Base-by-base conservation (phyloP, 2,329 filamentous ascomycete species). In the Tympanopsis confertula region DNA sequence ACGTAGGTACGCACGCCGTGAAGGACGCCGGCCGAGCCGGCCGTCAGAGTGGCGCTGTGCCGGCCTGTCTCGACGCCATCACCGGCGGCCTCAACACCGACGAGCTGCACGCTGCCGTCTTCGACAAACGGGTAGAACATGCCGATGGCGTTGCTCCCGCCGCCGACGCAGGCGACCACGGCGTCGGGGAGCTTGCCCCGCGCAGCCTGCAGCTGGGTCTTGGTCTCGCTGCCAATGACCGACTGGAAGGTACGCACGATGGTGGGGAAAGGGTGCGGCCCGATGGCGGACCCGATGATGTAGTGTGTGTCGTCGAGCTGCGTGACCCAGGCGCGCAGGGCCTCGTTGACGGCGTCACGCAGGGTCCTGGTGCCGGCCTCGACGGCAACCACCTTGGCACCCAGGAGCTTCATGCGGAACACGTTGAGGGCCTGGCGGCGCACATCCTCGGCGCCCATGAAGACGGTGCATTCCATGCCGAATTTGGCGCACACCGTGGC, bases 401-500 rank as follows among this genome's bases (percentile, higher is more conserved):
- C 91, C 4, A 98, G 80, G 10, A 98, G 74, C 60, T 93, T 91
- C 75, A 98, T 98, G 33, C 91, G 83, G 76, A 98, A 98, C 28
- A 98, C 91, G 60, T 98, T 98, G 41, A 98, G 71, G 2, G 91
- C 89, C 60, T 98, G 91, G 49, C 91, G 80, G 41, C 91, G 82
- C 38, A 96, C 91, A 53, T 98, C 91, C 64, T 98, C 91, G 35
- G 88, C 87, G 50, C 91, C 91, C 91, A 98, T 98, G 64, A 88
- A 98, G 39, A 98, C 84, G 20, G 87, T 94, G 57, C 91, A 98
- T 58, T 89, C 82, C 88, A 98, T 89, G 54, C 86, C 87, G 52
- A 98, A 96, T 64, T 95, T 94, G 54, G 91, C 91, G 52, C 91
- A 96, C 18, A 96, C 87, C 0, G 91, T 98, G 1, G 91, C 91